Conservation (phyloP, 495 filamentous ascomycete species). For the Aspergillus indologenus region DNA sequence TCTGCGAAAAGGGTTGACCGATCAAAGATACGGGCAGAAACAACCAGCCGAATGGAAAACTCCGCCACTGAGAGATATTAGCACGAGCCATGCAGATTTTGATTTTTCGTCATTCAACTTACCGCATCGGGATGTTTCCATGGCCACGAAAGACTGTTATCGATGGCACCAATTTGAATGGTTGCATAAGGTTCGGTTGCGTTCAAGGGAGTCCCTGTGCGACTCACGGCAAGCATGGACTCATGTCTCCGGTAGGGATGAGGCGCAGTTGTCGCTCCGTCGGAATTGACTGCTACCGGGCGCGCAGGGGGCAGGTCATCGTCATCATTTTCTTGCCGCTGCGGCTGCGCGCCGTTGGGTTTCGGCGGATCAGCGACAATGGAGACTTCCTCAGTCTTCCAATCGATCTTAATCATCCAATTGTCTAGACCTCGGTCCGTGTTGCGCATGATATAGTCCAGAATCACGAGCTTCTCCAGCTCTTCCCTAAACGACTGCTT, state of each 20-base stretch:
- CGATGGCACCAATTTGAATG: slow-evolving; percentile 86
- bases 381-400: slow-evolving; percentile 72
- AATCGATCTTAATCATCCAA: slow-evolving; percentile 98
- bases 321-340: slow-evolving; percentile 47
- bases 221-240: slow-evolving; percentile 74
- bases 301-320: slow-evolving; percentile 53
- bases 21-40: slow-evolving; percentile 96
- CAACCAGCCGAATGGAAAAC: slow-evolving; percentile 97
- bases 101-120: slow-evolving; percentile 24
- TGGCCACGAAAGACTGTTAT: slow-evolving; percentile 97
- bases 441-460: slow-evolving; percentile 99
- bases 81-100: not conserved
- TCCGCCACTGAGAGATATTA: slow-evolving; percentile 59
- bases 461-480: slow-evolving; percentile 92
- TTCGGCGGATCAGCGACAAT: slow-evolving; percentile 81
- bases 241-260: slow-evolving; percentile 77
- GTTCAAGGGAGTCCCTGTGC: slow-evolving; percentile 54
- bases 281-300: slow-evolving; percentile 51
- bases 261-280: slow-evolving; percentile 45
- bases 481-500: slow-evolving; percentile 94
- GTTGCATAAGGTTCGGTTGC: slow-evolving; percentile 49
- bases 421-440: slow-evolving; percentile 97
- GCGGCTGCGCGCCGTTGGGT: slow-evolving; percentile 47
- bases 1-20: slow-evolving; percentile 91
- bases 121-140: slow-evolving; percentile 98